phyloP scores from a whole-genome alignment of 257 asterid species.

The Solanum chmielewskii region DNA sequence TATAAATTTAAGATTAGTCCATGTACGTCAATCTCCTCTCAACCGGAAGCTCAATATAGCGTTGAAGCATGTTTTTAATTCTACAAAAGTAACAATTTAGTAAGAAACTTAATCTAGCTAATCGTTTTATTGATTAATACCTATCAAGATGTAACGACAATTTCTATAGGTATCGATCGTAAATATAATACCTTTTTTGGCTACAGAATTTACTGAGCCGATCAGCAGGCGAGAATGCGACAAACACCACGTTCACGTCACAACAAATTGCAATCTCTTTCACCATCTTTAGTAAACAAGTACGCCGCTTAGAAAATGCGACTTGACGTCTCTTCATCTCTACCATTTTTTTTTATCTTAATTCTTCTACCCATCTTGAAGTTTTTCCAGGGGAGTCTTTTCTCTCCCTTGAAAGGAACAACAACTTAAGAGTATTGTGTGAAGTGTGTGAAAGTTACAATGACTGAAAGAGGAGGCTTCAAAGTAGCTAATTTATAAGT shows the following conservation, averaged over 20 bases:
- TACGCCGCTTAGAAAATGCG: conserved; percentile 51
- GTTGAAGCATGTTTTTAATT: conserved; percentile 36
- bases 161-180: neutral
- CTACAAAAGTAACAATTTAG: conserved; percentile 3
- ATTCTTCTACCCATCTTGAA: neutral
- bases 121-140: neutral
- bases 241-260: conserved; percentile 34
- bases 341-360: neutral
- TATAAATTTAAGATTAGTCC: no score
- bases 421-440: neutral
- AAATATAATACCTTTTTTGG: conserved; percentile 11
- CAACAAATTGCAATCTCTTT: conserved; percentile 30
- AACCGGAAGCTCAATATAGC: conserved; percentile 7
- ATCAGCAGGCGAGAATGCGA: conserved; percentile 50
- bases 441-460: no score
- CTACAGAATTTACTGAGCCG: conserved; percentile 36
- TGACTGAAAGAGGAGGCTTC: neutral
- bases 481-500: neutral
- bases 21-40: no score
- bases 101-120: neutral
- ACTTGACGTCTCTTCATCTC: conserved; percentile 32
- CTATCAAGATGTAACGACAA: neutral
- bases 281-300: conserved; percentile 39
- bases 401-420: neutral
- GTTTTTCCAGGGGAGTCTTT: neutral